phyloP scores from a whole-genome alignment of 768 basidiomycete species.

The Bullera alba region DNA sequence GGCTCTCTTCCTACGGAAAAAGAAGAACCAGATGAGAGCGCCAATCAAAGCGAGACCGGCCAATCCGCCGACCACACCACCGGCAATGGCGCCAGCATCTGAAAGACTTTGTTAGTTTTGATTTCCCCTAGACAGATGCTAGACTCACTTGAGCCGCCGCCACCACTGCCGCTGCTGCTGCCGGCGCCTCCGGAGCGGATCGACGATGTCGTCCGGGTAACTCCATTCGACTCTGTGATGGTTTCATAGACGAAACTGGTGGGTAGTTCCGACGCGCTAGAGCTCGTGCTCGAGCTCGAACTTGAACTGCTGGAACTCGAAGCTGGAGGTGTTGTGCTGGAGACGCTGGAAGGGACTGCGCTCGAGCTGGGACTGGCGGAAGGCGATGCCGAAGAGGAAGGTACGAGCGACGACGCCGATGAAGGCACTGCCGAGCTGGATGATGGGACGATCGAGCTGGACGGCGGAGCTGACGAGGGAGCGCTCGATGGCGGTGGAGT shows the following conservation, averaged over 20 bases:
- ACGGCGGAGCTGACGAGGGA: neutral
- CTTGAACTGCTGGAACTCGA: neutral
- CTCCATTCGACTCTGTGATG: neutral
- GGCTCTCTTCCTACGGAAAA: slow-evolving; percentile 17
- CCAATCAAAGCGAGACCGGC: slow-evolving; percentile 27
- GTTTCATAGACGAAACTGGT: neutral
- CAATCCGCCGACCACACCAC: slow-evolving; percentile 43
- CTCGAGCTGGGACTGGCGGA: neutral
- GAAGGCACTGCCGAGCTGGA: neutral
- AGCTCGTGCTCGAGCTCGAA: neutral
- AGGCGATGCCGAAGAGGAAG: slow-evolving; percentile 1
- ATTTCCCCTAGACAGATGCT: neutral
- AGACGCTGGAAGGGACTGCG: neutral
- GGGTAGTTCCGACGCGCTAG: neutral
- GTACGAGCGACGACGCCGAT: neutral
- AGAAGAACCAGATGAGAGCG: slow-evolving; percentile 35
- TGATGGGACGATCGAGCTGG: neutral
- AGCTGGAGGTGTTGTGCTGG: neutral
- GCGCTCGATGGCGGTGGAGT: neutral
- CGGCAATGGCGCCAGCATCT: slow-evolving; percentile 39
- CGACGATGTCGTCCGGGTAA: neutral
- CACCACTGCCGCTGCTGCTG: neutral
- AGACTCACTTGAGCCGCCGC: neutral
- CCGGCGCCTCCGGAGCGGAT: neutral
- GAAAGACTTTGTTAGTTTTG: neutral